phyloP scores from a whole-genome alignment of 2,329 filamentous ascomycete species.

The Epichloe sibirici region DNA sequence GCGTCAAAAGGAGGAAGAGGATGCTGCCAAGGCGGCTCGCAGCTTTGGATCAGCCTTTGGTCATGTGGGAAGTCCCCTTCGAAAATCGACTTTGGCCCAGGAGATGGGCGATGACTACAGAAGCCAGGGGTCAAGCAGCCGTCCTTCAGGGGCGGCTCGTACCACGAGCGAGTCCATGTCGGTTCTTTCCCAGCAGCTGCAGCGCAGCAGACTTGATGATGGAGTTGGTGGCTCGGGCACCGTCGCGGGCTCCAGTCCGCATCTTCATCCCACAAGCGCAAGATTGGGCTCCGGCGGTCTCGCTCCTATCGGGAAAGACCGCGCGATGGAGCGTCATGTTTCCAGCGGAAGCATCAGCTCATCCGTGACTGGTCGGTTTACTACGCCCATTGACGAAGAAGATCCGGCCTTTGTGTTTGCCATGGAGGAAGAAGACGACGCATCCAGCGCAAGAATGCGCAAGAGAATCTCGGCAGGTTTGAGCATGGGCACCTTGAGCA shows the following conservation, averaged over 20 bases:
- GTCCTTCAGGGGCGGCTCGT: constrained; percentile 25
- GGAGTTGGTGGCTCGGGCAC: constrained; percentile 11
- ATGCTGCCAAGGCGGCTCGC: constrained; percentile 25
- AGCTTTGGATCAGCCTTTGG: constrained; percentile 44
- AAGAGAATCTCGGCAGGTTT: constrained; percentile 37
- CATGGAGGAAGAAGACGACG: constrained; percentile 52
- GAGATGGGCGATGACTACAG: constrained; percentile 30
- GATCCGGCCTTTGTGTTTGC: constrained; percentile 52
- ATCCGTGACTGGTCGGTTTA: constrained; percentile 42
- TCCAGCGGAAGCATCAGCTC: constrained; percentile 47
- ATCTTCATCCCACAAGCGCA: constrained; percentile 37
- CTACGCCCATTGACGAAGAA: constrained; percentile 54
- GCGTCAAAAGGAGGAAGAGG: constrained; percentile 47
- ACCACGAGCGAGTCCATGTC: constrained; percentile 41
- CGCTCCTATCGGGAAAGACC: constrained; percentile 28
- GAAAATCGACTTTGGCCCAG: constrained; percentile 48
- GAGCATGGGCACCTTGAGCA: constrained; percentile 26
- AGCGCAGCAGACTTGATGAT: constrained; percentile 43
- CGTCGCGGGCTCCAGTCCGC: constrained; percentile 30
- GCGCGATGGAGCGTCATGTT: constrained; percentile 42
- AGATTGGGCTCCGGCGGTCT: constrained; percentile 27
- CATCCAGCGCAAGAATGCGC: constrained; percentile 30
- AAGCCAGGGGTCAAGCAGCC: constrained; percentile 24
- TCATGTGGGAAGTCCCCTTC: constrained; percentile 52
- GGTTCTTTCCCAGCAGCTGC: constrained; percentile 49